Percentiles rank a stretch among this genome's conserved stretches.
phyloP scores from a whole-genome alignment of 108 stramenopile species.

The Fistulifera pelliculosa region DNA sequence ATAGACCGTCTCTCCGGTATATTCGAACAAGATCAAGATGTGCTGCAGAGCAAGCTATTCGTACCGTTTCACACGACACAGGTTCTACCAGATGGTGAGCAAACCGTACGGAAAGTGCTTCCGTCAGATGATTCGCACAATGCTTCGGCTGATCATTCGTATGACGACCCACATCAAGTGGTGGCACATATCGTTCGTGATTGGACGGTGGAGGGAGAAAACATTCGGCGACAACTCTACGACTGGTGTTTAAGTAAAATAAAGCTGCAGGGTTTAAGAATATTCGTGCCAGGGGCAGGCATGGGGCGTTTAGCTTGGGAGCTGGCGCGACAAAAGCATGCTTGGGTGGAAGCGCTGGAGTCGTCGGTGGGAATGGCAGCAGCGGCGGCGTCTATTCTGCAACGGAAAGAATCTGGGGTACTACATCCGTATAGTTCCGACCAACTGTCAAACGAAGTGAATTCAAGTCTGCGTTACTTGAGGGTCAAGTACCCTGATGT shows the following conservation, averaged over 20 bases:
- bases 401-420: slow-evolving; percentile 5
- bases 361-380: slow-evolving; percentile 66
- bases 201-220: slow-evolving; percentile 45
- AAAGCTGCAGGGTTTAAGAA: not conserved
- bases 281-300: slow-evolving; percentile 75
- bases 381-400: slow-evolving; percentile 46
- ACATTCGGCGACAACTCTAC: slow-evolving; percentile 36
- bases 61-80: slow-evolving; percentile 13
- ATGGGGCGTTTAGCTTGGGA: slow-evolving; percentile 76
- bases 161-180: slow-evolving; percentile 55
- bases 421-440: slow-evolving; percentile 61
- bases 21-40: slow-evolving; percentile 26
- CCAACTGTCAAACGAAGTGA: slow-evolving; percentile 63
- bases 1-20: slow-evolving; percentile 17
- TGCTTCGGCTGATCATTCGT: slow-evolving; percentile 14
- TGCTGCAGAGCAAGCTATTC: slow-evolving; percentile 11
- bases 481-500: slow-evolving; percentile 29
- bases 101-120: slow-evolving; percentile 6
- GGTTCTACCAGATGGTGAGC: slow-evolving; percentile 7
- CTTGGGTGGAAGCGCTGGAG: slow-evolving; percentile 70
- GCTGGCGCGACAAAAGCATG: slow-evolving; percentile 17
- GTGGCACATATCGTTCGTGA: slow-evolving; percentile 70
- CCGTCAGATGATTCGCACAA: not conserved
- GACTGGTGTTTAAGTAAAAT: slow-evolving; percentile 40
- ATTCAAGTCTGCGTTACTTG: slow-evolving; percentile 49